Evolutionary conservation across 139 green algal genomes (phyloP).

Genomic region (Trebouxia sp.): DNA sequence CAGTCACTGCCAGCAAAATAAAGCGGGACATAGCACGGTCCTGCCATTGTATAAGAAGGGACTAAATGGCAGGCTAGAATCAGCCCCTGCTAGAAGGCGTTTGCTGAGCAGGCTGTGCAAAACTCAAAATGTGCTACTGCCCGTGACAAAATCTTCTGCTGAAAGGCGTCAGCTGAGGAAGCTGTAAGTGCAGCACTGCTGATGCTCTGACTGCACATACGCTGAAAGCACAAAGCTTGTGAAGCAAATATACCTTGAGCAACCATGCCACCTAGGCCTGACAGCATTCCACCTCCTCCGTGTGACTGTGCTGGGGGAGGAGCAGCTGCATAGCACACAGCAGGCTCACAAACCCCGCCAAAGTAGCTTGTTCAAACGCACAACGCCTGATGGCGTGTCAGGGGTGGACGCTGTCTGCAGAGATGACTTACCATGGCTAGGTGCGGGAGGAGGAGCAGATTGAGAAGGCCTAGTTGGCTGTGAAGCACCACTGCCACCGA

Average conservation of each 20-base stretch:
- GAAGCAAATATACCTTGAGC: slow-evolving; percentile 68
- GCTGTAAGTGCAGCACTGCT: too few species aligned
- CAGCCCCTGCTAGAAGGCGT: neutral
- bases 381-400: too few species aligned
- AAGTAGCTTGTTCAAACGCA: too few species aligned
- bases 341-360: too few species aligned
- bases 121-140: too few species aligned
- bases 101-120: neutral
- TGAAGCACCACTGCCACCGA: slow-evolving; percentile 1
- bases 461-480: neutral
- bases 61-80: neutral
- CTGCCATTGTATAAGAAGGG: too few species aligned
- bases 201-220: too few species aligned
- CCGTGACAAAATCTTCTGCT: too few species aligned
- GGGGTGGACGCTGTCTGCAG: neutral
- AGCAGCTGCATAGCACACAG: slow-evolving; percentile 31
- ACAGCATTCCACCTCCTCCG: slow-evolving; percentile 77
- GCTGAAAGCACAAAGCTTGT: too few species aligned
- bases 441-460: slow-evolving; percentile 3
- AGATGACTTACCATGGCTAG: neutral
- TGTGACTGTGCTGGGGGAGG: slow-evolving; percentile 41
- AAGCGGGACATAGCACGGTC: too few species aligned
- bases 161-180: too few species aligned
- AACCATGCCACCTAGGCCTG: slow-evolving; percentile 78
- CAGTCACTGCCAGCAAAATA: neutral